These are phyloP conservation scores for Poteriospumella lacustris DNA, from an alignment of 108 stramenopile species.

Conservation along the genomic window DNA sequence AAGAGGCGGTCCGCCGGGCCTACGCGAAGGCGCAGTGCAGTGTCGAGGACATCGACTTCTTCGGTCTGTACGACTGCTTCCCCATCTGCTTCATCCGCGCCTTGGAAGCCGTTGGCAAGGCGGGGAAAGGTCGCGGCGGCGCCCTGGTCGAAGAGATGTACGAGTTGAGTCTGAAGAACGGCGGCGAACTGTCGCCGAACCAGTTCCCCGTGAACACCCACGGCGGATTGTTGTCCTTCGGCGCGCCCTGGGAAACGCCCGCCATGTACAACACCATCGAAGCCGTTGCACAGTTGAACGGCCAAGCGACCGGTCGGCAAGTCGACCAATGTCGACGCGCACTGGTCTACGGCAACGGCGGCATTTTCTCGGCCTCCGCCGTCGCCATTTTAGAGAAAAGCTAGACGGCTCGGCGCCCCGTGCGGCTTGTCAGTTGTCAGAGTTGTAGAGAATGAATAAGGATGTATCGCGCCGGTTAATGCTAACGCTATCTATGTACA, in stretches of 20 bases:
- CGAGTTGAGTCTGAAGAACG: constrained; percentile 32
- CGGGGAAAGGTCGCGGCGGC: constrained; percentile 36
- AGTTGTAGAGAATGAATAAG: too few relatives aligned
- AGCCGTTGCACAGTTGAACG: constrained; percentile 38
- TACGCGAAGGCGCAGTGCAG: constrained; percentile 39
- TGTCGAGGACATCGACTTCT: constrained; percentile 45
- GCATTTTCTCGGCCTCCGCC: constrained; percentile 48
- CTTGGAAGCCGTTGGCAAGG: constrained; percentile 41
- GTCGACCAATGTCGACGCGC: constrained; percentile 43
- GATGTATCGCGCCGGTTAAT: too few relatives aligned
- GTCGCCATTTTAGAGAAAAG: constrained; percentile 48
- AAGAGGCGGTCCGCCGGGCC: constrained; percentile 40
- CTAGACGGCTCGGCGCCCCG: too few relatives aligned
- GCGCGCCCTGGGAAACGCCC: constrained; percentile 53
- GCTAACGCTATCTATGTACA: too few relatives aligned
- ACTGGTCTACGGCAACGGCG: constrained; percentile 54
- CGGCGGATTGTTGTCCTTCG: constrained; percentile 50
- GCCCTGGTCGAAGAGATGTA: constrained; percentile 42
- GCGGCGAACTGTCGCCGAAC: constrained; percentile 35
- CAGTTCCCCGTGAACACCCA: constrained; percentile 54
- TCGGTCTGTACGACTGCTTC: constrained; percentile 55
- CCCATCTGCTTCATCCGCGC: constrained; percentile 54
- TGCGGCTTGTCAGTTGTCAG: too few relatives aligned
- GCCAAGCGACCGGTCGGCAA: constrained; percentile 35
- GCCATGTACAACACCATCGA: constrained; percentile 46